These are phyloP conservation scores for Cadophora luteo-olivacea DNA, from an alignment of 2,329 filamentous ascomycete genomes.

Conservation along the genomic window DNA sequence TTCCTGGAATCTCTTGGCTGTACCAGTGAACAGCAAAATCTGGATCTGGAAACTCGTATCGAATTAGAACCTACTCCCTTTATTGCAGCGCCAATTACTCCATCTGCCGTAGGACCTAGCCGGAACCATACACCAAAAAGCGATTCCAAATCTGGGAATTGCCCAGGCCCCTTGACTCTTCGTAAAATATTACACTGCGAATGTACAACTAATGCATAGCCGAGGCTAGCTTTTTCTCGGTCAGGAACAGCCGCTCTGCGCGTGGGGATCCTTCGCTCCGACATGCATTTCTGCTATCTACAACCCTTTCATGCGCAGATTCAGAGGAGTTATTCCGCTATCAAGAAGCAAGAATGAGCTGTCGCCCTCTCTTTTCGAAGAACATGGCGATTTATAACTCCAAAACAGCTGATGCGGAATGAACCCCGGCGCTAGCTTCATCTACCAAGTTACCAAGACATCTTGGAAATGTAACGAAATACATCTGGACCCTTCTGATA, in stretches of 20 bases:
- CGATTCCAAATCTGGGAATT: neutral
- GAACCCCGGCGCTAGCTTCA: slow-evolving; percentile 5
- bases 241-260: too few species aligned
- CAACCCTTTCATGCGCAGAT: too few species aligned
- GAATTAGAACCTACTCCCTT: neutral
- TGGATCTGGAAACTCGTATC: neutral
- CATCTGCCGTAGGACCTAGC: neutral
- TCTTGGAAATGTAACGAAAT: neutral
- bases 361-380: neutral
- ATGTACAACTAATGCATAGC: neutral
- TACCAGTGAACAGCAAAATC: neutral
- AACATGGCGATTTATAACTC: neutral
- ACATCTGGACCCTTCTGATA: neutral
- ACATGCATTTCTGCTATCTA: too few species aligned
- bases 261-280: too few species aligned
- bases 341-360: neutral
- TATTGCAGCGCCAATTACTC: neutral
- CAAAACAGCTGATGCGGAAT: neutral
- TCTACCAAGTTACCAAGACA: slow-evolving; percentile 1
- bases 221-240: neutral
- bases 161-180: too few species aligned
- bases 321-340: neutral
- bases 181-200: neutral
- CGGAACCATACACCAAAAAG: neutral
- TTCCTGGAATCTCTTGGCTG: neutral